phyloP scores from a whole-genome alignment of 352 stramenopile genomes.

The Phytophthora tubulina region DNA sequence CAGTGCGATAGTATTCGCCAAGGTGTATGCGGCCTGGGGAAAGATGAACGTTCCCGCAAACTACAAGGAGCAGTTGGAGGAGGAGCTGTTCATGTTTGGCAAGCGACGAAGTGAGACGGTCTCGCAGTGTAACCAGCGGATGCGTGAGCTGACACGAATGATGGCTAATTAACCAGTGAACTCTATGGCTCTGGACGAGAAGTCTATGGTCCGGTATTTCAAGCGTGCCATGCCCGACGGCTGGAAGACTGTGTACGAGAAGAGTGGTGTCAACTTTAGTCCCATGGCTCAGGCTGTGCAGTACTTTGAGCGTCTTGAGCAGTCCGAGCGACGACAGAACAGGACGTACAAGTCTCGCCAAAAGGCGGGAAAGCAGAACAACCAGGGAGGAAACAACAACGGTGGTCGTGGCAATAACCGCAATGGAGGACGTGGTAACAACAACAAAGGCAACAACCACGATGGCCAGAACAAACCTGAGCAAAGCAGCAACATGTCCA shows the following conservation, averaged over 20 bases:
- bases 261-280: not conserved
- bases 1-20: too few species aligned
- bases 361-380: not conserved
- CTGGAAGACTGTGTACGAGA: conserved; percentile 6
- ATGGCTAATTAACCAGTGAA: not conserved
- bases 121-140: not conserved
- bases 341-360: not conserved
- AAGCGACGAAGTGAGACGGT: conserved; percentile 15
- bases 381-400: not conserved
- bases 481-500: not conserved
- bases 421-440: not conserved
- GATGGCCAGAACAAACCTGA: too few species aligned
- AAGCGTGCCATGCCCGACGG: conserved; percentile 10
- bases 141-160: conserved; percentile 2
- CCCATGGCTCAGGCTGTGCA: not conserved
- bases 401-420: not conserved
- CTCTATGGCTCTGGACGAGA: not conserved
- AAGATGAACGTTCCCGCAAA: not conserved
- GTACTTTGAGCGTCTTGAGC: conserved; percentile 19
- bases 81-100: conserved; percentile 6
- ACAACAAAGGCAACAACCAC: not conserved
- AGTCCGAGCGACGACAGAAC: conserved; percentile 2
- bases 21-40: too few species aligned
- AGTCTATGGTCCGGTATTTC: conserved; percentile 13
- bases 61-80: conserved; percentile 6